Evolutionary conservation across 2,329 filamentous ascomycete genomes (phyloP).

Genomic region (Colletotrichum filicis): DNA sequence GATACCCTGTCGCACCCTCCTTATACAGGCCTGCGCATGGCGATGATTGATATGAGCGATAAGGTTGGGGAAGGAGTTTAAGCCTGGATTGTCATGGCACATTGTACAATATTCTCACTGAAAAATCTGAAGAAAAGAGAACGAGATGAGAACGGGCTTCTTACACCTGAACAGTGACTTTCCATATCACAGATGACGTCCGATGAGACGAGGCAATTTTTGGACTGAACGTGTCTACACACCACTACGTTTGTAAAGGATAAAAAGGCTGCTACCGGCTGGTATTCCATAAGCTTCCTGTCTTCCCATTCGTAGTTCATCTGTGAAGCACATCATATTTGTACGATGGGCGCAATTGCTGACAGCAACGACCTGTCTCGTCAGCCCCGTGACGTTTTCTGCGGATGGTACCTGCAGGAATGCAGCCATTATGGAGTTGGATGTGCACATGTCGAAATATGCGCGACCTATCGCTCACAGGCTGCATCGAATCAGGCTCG

Average conservation of each 20-base stretch:
- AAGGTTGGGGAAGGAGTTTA: not conserved
- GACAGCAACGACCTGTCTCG: not conserved
- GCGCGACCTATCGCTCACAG: not conserved
- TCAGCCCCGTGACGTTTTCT: not conserved
- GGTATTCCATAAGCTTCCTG: not conserved
- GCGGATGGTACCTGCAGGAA: not conserved
- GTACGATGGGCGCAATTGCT: not conserved
- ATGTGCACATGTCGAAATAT: not conserved
- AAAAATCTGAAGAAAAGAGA: not conserved
- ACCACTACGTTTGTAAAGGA: not conserved
- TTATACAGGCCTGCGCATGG: conserved; percentile 5
- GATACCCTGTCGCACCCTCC: conserved; percentile 32
- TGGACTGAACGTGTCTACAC: not conserved
- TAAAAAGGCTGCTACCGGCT: not conserved
- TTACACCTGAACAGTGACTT: not conserved
- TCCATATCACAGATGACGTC: not conserved
- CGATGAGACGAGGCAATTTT: not conserved
- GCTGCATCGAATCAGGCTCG: not conserved
- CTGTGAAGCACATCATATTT: not conserved
- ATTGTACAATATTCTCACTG: not conserved
- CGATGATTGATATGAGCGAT: not conserved
- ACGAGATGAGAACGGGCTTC: not conserved
- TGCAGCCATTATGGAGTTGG: not conserved
- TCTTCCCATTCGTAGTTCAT: not conserved
- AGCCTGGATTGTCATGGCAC: not conserved